These are phyloP conservation scores for Yueomyces sinensis DNA, from an alignment of 805 yeast species.

Conservation along the genomic window DNA sequence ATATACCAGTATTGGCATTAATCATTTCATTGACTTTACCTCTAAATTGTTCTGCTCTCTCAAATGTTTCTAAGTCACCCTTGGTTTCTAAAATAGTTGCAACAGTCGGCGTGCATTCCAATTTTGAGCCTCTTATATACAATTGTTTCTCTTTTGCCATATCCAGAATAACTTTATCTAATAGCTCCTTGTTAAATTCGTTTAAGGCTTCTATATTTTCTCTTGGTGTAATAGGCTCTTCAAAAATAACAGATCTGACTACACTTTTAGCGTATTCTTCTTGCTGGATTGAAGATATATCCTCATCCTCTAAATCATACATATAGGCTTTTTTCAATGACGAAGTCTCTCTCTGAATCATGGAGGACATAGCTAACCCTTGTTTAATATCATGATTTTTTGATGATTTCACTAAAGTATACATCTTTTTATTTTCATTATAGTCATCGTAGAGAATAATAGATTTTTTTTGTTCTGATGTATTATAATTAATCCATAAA, in stretches of 20 bases:
- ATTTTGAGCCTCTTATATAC: slow-evolving; percentile 33
- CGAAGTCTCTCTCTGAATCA: slow-evolving; percentile 55
- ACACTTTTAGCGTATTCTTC: slow-evolving; percentile 13
- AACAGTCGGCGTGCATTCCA: slow-evolving; percentile 13
- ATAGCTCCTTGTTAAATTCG: slow-evolving; percentile 37
- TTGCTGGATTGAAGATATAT: background rate
- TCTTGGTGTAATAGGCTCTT: slow-evolving; percentile 16
- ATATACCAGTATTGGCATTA: slow-evolving; percentile 36
- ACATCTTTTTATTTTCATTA: slow-evolving; percentile 35
- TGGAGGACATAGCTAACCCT: slow-evolving; percentile 45
- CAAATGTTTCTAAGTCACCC: slow-evolving; percentile 27
- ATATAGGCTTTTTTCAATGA: slow-evolving; percentile 33
- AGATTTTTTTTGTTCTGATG: slow-evolving; percentile 6
- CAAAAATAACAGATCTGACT: slow-evolving; percentile 25
- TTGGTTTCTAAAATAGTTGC: slow-evolving; percentile 16
- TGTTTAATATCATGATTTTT: slow-evolving; percentile 17
- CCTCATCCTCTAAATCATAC: slow-evolving; percentile 8
- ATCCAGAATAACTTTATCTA: slow-evolving; percentile 28
- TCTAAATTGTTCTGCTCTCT: slow-evolving; percentile 34
- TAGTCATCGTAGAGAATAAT: slow-evolving; percentile 21
- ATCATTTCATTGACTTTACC: slow-evolving; percentile 29
- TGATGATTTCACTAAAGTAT: slow-evolving; percentile 27
- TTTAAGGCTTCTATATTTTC: slow-evolving; percentile 23
- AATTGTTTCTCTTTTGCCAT: slow-evolving; percentile 41
- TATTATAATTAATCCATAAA: slow-evolving; percentile 52